Base-by-base conservation (phyloP, 345 rosid genomes). In the Raphanus sativus region DNA sequence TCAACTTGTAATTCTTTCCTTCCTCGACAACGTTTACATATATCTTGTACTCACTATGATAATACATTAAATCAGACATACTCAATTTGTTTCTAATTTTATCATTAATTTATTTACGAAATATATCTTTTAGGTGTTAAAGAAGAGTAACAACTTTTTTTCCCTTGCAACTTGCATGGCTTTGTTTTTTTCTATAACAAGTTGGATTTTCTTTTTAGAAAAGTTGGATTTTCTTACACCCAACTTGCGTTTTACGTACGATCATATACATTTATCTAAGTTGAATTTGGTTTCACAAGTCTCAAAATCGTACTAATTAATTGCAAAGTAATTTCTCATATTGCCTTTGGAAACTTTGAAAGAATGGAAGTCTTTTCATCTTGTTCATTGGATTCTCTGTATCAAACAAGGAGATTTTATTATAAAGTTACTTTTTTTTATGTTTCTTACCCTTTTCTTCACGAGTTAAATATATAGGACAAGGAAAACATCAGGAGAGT, bases 1-100 rank as follows among this genome's bases (percentile, higher is more conserved):
- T 74, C 88, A 86, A 85, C 79, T 84, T 82, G 89, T 87, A 74
- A 75, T 70, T 70, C 42, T 56, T 80, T 80, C 76, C 80, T 75
- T 62, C 79, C 75, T 45, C 65, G 62, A 56, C 84, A 77, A 68
- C 74, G 64, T 63, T 64, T 75, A 71, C 76, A 68, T 59, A 62
- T 55, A 63, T 63, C 11, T 80, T 73, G 73, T 70, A 65, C 75
- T 74, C 83, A 75, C 69, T 69, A 65, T 75, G 11, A 74, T 74
- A 26, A 36, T 50, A 70, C 56, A 29, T 55, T 70, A 17, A 24
- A 74, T 73, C 61, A 79, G 65, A 6, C 67, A 24, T 71, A 50
- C 48, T 67, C 81, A 69, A 69, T 73, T 73, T 79, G 65, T 58
- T 56, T 68, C 64, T 60, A 28, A 60, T 25, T 25, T 2, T 8